phyloP scores from a whole-genome alignment of 1,284 basidiomycete species.

The Sporisorium reilianum region DNA sequence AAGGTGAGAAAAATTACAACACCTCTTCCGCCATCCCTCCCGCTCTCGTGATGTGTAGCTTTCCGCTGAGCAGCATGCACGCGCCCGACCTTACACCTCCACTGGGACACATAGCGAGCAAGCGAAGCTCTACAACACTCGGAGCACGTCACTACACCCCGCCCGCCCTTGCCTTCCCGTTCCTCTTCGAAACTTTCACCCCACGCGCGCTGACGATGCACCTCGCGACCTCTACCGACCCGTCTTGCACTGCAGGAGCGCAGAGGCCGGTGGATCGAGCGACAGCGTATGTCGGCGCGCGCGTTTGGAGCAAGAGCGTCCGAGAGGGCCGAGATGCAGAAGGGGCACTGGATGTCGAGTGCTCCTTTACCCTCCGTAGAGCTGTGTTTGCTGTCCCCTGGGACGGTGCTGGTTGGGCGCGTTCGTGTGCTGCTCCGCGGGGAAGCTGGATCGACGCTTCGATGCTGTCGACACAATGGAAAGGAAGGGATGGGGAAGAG shows the following conservation, averaged over 20 bases:
- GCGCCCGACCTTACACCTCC: background rate
- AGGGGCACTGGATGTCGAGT: background rate
- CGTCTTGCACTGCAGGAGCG: too few species aligned
- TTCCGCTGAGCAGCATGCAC: background rate
- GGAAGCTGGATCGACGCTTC: background rate
- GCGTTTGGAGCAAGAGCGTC: background rate
- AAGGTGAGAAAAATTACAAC: background rate
- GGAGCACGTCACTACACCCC: background rate
- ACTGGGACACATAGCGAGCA: background rate
- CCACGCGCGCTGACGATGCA: too few species aligned
- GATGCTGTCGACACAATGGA: background rate
- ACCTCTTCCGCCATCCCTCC: background rate
- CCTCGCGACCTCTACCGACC: background rate
- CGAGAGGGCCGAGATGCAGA: background rate
- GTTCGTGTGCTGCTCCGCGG: background rate
- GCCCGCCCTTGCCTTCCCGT: background rate
- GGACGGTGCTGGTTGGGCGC: too few species aligned
- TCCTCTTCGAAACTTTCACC: too few species aligned
- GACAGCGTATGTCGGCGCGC: background rate
- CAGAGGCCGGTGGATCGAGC: background rate
- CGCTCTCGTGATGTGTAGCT: background rate
- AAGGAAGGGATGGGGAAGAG: background rate
- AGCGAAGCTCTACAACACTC: background rate
- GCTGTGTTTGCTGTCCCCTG: slow-evolving; percentile 15
- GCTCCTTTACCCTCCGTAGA: slow-evolving; percentile 14